Percentiles rank a stretch among this genome's conserved stretches.
Evolutionary conservation across 108 stramenopile species (phyloP).

Genomic region (Skeletonema costatum): DNA sequence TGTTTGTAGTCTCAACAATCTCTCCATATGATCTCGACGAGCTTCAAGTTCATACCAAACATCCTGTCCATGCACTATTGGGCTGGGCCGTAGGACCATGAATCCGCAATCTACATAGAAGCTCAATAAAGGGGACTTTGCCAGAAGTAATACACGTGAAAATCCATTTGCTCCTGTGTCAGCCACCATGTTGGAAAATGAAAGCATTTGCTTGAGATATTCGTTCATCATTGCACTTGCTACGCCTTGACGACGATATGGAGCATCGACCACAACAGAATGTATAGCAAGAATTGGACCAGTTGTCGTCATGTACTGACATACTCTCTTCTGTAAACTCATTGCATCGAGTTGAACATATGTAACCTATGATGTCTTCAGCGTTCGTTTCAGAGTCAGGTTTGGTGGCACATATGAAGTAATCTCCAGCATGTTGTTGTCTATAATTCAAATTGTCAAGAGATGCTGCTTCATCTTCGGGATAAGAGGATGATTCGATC

Average conservation of each 20-base stretch:
- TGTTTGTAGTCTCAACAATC: slow-evolving; percentile 10
- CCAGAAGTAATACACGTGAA: slow-evolving; percentile 46
- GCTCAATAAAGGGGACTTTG: slow-evolving; percentile 69
- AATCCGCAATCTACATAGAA: slow-evolving; percentile 83
- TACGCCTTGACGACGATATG: slow-evolving; percentile 42
- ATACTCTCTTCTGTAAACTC: slow-evolving; percentile 73
- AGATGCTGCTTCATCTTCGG: slow-evolving; percentile 75
- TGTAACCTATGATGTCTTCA: slow-evolving; percentile 61
- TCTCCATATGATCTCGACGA: slow-evolving; percentile 2
- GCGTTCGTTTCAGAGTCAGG: slow-evolving; percentile 48
- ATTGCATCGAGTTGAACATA: slow-evolving; percentile 70
- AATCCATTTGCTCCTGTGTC: slow-evolving; percentile 8
- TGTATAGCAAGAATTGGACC: slow-evolving; percentile 78
- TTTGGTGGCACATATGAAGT: slow-evolving; percentile 48
- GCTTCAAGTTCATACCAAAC: slow-evolving; percentile 79
- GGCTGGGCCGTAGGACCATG: slow-evolving; percentile 55
- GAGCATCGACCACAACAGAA: slow-evolving; percentile 56
- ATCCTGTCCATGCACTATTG: slow-evolving; percentile 80
- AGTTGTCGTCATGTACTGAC: slow-evolving; percentile 57
- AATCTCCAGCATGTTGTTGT: slow-evolving; percentile 34
- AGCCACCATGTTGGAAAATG: slow-evolving; percentile 9
- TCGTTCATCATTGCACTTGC: slow-evolving; percentile 45
- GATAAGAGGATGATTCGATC: slow-evolving; percentile 62
- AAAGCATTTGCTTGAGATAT: slow-evolving; percentile 30
- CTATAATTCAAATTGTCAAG: slow-evolving; percentile 52